Evolutionary conservation across 169 alveolate genomes (phyloP), one percentile per base, ranked within the genome.

Genomic region (Cryptosporidium muris): DNA sequence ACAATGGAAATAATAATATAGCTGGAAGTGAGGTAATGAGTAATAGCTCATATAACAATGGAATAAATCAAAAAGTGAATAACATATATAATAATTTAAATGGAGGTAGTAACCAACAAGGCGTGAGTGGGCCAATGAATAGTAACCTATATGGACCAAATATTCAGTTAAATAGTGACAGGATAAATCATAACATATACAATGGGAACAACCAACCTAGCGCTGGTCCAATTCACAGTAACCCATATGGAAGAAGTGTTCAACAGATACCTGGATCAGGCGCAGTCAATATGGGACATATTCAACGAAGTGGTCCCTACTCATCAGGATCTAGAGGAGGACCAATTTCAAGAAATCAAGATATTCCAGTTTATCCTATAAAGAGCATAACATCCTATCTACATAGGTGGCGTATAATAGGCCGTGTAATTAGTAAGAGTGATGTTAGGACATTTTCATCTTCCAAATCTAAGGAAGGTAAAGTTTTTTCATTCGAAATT

Each of bases 361-460:
- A 74, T 2, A 53, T 74, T 58, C 85, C 85, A 12, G 62, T 74
- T 1, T 74, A 74, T 58, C 85, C 85, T 11, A 74, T 74, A 42
- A 74, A 74, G 14, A 74, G 48, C 36, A 74, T 74, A 40, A 74
- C 85, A 3, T 74, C 85, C 1, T 74, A 74, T 48, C 63, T 74
- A 8, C 85, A 74, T 53, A 81, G 89, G 51, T 81, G 89, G 89
- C 65, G 80, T 51, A 81, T 81, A 53, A 56, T 66, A 48, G 89
- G 89, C 0, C 36, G 89, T 12, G 82, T 81, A 5, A 63, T 80
- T 12, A 81, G 89, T 63, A 81, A 81, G 47, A 66, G 85, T 36
- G 89, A 81, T 51, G 45, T 81, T 48, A 67, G 89, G 4, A 81
- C 51, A 47, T 81, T 81, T 64, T 58, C 66, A 8, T 66, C 81